phyloP scores from a whole-genome alignment of 768 basidiomycete genomes.

The Pulveroboletus sp. region DNA sequence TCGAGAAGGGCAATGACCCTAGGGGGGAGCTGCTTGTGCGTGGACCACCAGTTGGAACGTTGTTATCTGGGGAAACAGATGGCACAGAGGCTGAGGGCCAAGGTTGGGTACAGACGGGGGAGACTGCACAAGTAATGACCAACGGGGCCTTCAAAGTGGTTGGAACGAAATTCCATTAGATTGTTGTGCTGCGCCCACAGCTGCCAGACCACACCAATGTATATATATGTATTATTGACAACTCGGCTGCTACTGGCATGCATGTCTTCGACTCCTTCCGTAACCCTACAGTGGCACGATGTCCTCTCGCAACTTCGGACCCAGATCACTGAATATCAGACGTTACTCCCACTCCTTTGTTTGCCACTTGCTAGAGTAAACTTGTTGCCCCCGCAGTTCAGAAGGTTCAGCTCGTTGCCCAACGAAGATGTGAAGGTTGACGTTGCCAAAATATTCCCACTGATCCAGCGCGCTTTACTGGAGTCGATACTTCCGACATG shows the following conservation, averaged over 20 bases:
- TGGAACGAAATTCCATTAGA: slow-evolving; percentile 9
- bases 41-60: slow-evolving; percentile 70
- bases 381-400: slow-evolving; percentile 60
- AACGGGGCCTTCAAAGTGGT: slow-evolving; percentile 61
- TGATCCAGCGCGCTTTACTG: slow-evolving; percentile 64
- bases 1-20: slow-evolving; percentile 70
- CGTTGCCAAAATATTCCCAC: slow-evolving; percentile 38
- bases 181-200: neutral
- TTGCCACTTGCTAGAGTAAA: slow-evolving; percentile 55
- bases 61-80: slow-evolving; percentile 29
- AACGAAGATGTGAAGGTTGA: slow-evolving; percentile 16
- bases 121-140: slow-evolving; percentile 49
- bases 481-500: slow-evolving; percentile 68
- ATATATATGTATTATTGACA: neutral
- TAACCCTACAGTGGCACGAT: slow-evolving; percentile 24
- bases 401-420: slow-evolving; percentile 40
- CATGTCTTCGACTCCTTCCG: slow-evolving; percentile 11
- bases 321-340: slow-evolving; percentile 47
- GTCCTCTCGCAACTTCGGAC: slow-evolving; percentile 43
- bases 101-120: slow-evolving; percentile 46
- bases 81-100: slow-evolving; percentile 39
- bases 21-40: slow-evolving; percentile 58
- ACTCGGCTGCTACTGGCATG: no score
- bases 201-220: neutral
- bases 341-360: slow-evolving; percentile 54